Evolutionary conservation across 805 yeast genomes (phyloP).

Genomic region (Starmerella roubikii): DNA sequence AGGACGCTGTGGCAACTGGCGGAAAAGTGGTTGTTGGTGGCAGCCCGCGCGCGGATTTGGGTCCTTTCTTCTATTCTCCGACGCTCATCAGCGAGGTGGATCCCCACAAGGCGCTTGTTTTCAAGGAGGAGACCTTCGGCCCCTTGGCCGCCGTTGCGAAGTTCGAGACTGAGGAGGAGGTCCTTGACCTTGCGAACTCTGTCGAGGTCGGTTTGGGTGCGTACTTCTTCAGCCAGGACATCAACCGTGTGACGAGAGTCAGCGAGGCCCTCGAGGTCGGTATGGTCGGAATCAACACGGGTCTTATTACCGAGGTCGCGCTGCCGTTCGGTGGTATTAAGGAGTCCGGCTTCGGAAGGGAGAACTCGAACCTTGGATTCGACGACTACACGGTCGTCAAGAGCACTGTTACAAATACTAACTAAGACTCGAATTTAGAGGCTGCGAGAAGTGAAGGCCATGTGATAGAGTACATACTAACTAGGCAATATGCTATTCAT

Average conservation of each 20-base stretch:
- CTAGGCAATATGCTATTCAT: too few relatives aligned
- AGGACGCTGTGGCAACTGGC: conserved; percentile 53
- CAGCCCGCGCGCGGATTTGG: conserved; percentile 37
- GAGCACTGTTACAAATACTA: conserved; percentile 37
- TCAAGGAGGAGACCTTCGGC: conserved; percentile 68
- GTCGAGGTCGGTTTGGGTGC: conserved; percentile 67
- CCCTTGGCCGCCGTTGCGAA: conserved; percentile 62
- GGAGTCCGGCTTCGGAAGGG: conserved; percentile 69
- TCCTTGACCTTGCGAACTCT: conserved; percentile 45
- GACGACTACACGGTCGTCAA: conserved; percentile 60
- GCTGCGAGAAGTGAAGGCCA: too few relatives aligned
- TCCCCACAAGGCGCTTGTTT: conserved; percentile 37
- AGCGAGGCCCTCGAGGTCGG: conserved; percentile 62
- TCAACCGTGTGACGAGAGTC: conserved; percentile 41
- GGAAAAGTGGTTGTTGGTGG: conserved; percentile 59
- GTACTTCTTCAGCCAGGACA: conserved; percentile 50
- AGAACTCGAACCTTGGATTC: conserved; percentile 62
- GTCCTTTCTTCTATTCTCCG: conserved; percentile 52
- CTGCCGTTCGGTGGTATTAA: conserved; percentile 55
- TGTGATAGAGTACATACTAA: too few relatives aligned
- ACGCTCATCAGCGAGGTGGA: conserved; percentile 54
- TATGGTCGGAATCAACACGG: conserved; percentile 73
- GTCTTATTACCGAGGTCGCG: conserved; percentile 46
- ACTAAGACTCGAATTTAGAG: too few relatives aligned
- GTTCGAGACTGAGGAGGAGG: conserved; percentile 54